Evolutionary conservation across 805 yeast genomes (phyloP).

Genomic region (Candida manassasensis): DNA sequence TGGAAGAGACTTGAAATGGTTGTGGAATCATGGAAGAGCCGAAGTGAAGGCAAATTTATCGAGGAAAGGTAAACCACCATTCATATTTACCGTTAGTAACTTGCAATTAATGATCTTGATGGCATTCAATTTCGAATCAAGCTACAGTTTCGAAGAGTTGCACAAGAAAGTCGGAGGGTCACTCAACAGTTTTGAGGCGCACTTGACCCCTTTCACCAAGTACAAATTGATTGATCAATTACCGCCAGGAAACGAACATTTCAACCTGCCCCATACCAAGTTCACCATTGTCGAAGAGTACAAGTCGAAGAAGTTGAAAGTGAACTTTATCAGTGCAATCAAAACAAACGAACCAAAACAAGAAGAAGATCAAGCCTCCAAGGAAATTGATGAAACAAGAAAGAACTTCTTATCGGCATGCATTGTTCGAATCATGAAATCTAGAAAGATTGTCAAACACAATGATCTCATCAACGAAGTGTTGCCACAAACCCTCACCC

Average conservation of each 20-base stretch:
- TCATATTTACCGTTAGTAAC: constrained; percentile 72
- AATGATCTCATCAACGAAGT: constrained; percentile 82
- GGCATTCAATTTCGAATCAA: constrained; percentile 70
- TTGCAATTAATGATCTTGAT: constrained; percentile 83
- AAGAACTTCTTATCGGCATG: constrained; percentile 85
- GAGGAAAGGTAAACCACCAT: constrained; percentile 77
- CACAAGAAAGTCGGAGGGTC: constrained; percentile 65
- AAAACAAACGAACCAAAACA: constrained; percentile 54
- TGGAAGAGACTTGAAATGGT: constrained; percentile 91
- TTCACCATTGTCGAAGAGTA: constrained; percentile 76
- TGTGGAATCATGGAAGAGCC: constrained; percentile 91
- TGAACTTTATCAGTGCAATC: constrained; percentile 66
- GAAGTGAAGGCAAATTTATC: constrained; percentile 85
- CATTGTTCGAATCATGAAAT: constrained; percentile 95
- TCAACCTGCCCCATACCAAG: constrained; percentile 42
- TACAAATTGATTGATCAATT: constrained; percentile 66
- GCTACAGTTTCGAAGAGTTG: constrained; percentile 57
- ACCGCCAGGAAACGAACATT: constrained; percentile 57
- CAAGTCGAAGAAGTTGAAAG: constrained; percentile 76
- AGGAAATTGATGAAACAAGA: constrained; percentile 82
- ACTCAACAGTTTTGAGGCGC: constrained; percentile 62
- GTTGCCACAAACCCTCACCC: constrained; percentile 71
- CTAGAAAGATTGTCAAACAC: constrained; percentile 75
- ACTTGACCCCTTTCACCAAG: constrained; percentile 74
- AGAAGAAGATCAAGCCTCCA: constrained; percentile 69